Base-by-base conservation (phyloP, 2,329 filamentous ascomycete species). In the Xylogone sp. region DNA sequence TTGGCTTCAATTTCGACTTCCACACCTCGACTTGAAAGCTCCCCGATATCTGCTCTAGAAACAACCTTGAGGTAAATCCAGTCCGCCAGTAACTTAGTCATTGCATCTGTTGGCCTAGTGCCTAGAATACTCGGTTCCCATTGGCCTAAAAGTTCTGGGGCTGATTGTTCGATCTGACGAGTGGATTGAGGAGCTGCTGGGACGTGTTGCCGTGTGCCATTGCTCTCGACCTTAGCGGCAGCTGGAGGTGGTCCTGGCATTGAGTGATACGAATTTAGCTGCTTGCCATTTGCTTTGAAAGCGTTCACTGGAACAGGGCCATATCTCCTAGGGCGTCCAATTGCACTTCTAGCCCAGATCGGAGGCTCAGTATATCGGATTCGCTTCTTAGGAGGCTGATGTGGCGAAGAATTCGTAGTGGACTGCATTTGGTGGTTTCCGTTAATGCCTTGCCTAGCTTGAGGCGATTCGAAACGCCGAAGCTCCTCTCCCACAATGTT, bases 1-100 rank as follows among this genome's bases (percentile, higher is more conserved):
- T 97, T 97, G 9, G 91, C 94, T 71, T 99, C 94, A 50, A 99
- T 88, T 69, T 99, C 94, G 49, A 97, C 84, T 54, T 90, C 81
- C 13, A 91, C 86, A 6, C 83, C 83, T 16, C 81, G 77, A 48
- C 79, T 79, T 16, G 74, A 69, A 19, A 87, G 79, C 59, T 87
- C 83, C 27, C 78, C 78, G 34, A 84, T 76, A 57, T 88, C 82
- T n/a, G 79, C 75, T 54, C 84, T 83, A 48, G 78, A 74, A 6
- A 94, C 77, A 18, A 94, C 85, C 50, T 87, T 77, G 45, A 81
- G 67, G 65, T 85, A 95, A 10, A 97, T 73, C 62, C 91, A 96
- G 65, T 96, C 88, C 55, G 87, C 88, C n/a, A 96, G 78, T 18
- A 76, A 68, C 61, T 84, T 87, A n/a, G 84, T 83, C 10, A 94